Evolutionary conservation across 2,329 filamentous ascomycete species (phyloP).

Genomic region (Periconia sp.): DNA sequence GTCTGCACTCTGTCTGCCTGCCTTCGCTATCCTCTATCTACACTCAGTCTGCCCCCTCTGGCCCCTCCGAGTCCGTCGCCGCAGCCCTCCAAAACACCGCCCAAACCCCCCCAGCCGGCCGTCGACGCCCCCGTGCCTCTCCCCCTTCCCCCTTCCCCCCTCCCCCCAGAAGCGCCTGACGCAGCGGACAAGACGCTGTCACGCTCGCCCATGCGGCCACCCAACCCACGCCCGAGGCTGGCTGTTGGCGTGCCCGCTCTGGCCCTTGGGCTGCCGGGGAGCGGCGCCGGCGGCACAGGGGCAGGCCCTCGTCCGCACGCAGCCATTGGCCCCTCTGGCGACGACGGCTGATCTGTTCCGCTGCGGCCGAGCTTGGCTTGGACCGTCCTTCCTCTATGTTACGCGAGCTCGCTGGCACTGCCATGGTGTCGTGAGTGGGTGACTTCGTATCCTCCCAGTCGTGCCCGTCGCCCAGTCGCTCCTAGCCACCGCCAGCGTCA

Average conservation of each 20-base stretch:
- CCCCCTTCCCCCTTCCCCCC: neutral
- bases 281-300: neutral
- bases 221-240: neutral
- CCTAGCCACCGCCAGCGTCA: conserved; percentile 11
- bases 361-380: conserved; percentile 26
- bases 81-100: no score
- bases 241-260: neutral
- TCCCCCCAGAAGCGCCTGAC: neutral
- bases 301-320: neutral
- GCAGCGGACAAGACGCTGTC: neutral
- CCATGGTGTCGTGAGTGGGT: no score
- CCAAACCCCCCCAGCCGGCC: no score
- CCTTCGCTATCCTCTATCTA: no score
- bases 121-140: no score
- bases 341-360: conserved; percentile 35
- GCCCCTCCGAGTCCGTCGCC: no score
- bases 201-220: neutral
- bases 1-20: no score
- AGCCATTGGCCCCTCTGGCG: neutral
- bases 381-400: conserved; percentile 20
- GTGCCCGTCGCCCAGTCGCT: neutral
- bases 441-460: no score
- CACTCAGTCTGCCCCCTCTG: no score
- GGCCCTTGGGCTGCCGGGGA: neutral
- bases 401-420: conserved; percentile 18